Evolutionary conservation across 2,329 filamentous ascomycete genomes (phyloP), one percentile per base, ranked within the genome.

Genomic region (Cordyceps pruinosa): DNA sequence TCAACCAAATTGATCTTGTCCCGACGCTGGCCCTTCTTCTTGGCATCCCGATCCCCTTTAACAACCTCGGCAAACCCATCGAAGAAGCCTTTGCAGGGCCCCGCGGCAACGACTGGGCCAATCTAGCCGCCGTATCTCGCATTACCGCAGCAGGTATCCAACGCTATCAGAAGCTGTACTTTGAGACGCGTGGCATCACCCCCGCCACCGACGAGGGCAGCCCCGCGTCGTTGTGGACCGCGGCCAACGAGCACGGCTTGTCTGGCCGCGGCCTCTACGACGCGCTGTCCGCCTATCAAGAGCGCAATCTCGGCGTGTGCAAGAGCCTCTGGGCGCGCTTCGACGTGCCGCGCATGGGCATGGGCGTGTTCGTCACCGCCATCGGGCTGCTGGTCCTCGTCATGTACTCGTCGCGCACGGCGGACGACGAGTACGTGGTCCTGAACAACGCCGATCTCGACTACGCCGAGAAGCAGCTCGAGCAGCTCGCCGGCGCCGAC

Each of bases 1-100:
- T 85, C 41, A 84, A 84, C 59, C 94, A 99, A 72, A 99, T 99
- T 62, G 94, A 99, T 69, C 80, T 99, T 13, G 94, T 99, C 2
- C 93, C 94, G 5, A 99, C 94, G 0, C 73, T 99, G 30, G 86
- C 93, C 0, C 77, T 99, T 35, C 80, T 99, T 1, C 77, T 99
- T 1, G 94, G 94, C 9, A 81, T 97, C 60, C 93, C 94, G 0
- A 92, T 99, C 60, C 94, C 94, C 0, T 99, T 90, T 76, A 99
- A 97, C 70, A 99, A 94, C 68, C 81, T 99, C 7, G 94, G 94
- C 51, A 85, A 83, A 7, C 94, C 94, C 0, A 97, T 99, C 60
- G 89, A 96, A 63, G 94, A 99, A 72, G 92, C 91, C 3, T 99
- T 99, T 71, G 80, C 87, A 19, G 89, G 89, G 1, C 72, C 75